Evolutionary conservation across 441 rosid genomes (phyloP).

Genomic region (Rhodomyrtus psidioides): DNA sequence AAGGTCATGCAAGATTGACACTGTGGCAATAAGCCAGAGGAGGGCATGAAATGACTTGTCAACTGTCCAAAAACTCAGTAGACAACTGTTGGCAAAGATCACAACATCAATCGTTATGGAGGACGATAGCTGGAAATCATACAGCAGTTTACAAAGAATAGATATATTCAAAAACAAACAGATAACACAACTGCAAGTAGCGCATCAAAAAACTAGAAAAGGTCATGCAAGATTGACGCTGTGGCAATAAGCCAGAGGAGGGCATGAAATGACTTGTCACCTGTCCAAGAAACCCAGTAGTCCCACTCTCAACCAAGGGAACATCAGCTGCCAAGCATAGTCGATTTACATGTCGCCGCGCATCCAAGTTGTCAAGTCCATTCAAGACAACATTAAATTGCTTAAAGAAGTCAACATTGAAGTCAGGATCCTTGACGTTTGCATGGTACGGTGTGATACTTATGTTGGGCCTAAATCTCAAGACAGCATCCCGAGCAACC

Average conservation of each 20-base stretch:
- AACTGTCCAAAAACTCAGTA: conserved; percentile 99
- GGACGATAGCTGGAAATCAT: neutral
- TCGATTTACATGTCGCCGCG: conserved; percentile 95
- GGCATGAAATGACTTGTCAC: conserved; percentile 18
- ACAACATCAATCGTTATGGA: neutral
- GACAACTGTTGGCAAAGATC: conserved; percentile 1
- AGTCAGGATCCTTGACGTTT: conserved; percentile 74
- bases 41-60: neutral
- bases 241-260: neutral
- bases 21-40: neutral
- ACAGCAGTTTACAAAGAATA: neutral
- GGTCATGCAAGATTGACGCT: neutral
- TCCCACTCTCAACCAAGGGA: conserved; percentile 96
- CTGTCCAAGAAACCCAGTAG: conserved; percentile 99
- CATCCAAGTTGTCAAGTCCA: conserved; percentile 95
- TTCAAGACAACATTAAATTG: conserved; percentile 89
- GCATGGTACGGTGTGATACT: conserved; percentile 79
- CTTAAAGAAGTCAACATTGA: conserved; percentile 84
- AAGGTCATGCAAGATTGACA: neutral
- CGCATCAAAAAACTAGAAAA: neutral
- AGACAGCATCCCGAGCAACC: conserved; percentile 96
- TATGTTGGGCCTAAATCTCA: conserved; percentile 84
- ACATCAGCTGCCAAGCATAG: conserved; percentile 96
- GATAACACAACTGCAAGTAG: neutral
- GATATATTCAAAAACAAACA: neutral